A percentile compares a stretch with the other conserved stretches of the same genome.
Evolutionary conservation across 2,329 filamentous ascomycete species (phyloP).

Genomic region (Fusarium citri): DNA sequence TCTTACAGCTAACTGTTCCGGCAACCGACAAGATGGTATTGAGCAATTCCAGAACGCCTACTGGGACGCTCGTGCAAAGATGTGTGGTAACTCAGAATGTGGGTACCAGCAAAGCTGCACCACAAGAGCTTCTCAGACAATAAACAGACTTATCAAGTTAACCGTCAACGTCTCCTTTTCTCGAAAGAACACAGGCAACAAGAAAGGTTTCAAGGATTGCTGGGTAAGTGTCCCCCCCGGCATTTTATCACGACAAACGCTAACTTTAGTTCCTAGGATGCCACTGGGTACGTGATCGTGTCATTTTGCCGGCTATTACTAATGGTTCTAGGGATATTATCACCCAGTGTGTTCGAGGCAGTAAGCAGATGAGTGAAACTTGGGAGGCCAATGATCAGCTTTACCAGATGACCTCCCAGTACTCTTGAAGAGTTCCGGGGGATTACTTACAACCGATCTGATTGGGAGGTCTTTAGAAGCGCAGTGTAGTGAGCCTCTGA

Average conservation of each 20-base stretch:
- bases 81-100: constrained; percentile 26
- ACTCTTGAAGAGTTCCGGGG: not conserved
- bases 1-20: constrained; percentile 25
- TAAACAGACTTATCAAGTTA: not conserved
- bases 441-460: not conserved
- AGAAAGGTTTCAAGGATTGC: constrained; percentile 34
- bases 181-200: constrained; percentile 20
- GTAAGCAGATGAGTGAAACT: not conserved
- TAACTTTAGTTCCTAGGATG: constrained; percentile 8
- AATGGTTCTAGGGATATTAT: not conserved
- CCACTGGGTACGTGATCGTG: constrained; percentile 11
- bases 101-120: constrained; percentile 26
- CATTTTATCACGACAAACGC: not conserved
- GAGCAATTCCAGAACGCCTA: constrained; percentile 10
- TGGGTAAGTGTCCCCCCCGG: constrained; percentile 7
- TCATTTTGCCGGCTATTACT: not conserved
- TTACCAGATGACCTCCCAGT: not conserved
- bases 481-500: not conserved
- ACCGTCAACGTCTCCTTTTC: constrained; percentile 21
- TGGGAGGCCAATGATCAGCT: constrained; percentile 1
- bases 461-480: not conserved
- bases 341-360: not conserved
- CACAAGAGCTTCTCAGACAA: not conserved
- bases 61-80: constrained; percentile 27
- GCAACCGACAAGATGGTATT: not conserved